Percentiles rank a stretch among this genome's conserved stretches.
phyloP scores from a whole-genome alignment of 805 yeast genomes.

The Saturnispora diversa region DNA sequence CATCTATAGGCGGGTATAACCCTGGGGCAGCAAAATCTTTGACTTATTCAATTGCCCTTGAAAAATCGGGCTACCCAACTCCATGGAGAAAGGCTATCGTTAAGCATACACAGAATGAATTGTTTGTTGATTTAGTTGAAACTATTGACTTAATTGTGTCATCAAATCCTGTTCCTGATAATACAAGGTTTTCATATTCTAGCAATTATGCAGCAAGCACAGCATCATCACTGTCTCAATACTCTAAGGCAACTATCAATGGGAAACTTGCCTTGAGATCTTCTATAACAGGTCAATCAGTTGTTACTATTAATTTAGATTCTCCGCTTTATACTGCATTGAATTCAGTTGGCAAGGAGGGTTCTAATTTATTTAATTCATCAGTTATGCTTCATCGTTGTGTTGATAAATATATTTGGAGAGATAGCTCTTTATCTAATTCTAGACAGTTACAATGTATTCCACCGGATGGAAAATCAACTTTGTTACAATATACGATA shows the following conservation, averaged over 20 bases:
- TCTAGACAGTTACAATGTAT: conserved; percentile 54
- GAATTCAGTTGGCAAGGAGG: not conserved
- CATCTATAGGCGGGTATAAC: conserved; percentile 7
- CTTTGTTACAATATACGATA: conserved; percentile 54
- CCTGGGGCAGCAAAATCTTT: not conserved
- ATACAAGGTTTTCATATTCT: not conserved
- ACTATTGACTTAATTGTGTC: conserved; percentile 46
- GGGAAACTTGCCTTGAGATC: conserved; percentile 62
- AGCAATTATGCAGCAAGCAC: not conserved
- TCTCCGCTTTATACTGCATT: conserved; percentile 27
- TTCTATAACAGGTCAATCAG: conserved; percentile 72
- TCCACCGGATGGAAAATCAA: conserved; percentile 81
- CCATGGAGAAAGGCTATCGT: conserved; percentile 81
- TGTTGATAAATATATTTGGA: conserved; percentile 50
- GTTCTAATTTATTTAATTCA: conserved; percentile 22
- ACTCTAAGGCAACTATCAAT: conserved; percentile 45
- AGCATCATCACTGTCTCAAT: conserved; percentile 16
- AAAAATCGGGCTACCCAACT: conserved; percentile 31
- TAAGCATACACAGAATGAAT: conserved; percentile 71
- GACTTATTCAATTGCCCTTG: conserved; percentile 20
- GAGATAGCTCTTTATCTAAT: conserved; percentile 12
- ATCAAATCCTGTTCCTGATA: conserved; percentile 22
- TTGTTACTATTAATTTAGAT: conserved; percentile 49
- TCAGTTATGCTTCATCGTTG: conserved; percentile 55
- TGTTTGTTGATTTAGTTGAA: conserved; percentile 78